Percentiles rank a stretch among this genome's conserved stretches.
phyloP scores from a whole-genome alignment of 495 filamentous ascomycete genomes.

The Achaetomiella virescens region DNA sequence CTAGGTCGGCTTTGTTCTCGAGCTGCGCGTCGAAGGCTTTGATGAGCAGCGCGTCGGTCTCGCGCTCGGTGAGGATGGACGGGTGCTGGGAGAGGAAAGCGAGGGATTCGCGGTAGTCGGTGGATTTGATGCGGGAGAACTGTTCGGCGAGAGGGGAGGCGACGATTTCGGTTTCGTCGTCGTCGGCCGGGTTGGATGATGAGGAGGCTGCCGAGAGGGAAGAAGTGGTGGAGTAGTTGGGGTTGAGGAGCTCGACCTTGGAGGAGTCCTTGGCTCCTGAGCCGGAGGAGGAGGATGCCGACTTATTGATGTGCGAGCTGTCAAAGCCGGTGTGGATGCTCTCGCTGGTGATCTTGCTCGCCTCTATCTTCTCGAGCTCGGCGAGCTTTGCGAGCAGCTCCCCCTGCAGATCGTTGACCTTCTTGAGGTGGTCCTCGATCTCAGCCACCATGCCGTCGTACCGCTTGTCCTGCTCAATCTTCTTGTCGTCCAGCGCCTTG shows the following conservation, averaged over 20 bases:
- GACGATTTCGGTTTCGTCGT: constrained; percentile 64
- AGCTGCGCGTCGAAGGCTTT: constrained; percentile 85
- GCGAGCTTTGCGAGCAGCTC: constrained; percentile 66
- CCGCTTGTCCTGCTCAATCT: constrained; percentile 49
- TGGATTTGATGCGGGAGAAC: constrained; percentile 73
- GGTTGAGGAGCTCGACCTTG: constrained; percentile 78
- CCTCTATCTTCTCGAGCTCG: constrained; percentile 80
- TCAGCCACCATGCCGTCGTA: constrained; percentile 69
- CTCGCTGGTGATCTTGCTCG: constrained; percentile 90
- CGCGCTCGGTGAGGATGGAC: constrained; percentile 71
- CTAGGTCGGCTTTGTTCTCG: constrained; percentile 65
- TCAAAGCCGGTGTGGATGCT: constrained; percentile 87
- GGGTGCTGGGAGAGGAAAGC: constrained; percentile 72
- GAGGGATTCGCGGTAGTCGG: constrained; percentile 65
- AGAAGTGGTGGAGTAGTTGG: constrained; percentile 38
- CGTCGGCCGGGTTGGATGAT: constrained; percentile 26
- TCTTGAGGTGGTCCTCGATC: constrained; percentile 64
- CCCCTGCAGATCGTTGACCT: constrained; percentile 70
- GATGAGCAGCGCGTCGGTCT: constrained; percentile 85
- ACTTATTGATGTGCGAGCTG: constrained; percentile 67
- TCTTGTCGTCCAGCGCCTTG: constrained; percentile 69
- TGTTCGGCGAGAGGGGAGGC: constrained; percentile 67
- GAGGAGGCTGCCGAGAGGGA: constrained; percentile 8
- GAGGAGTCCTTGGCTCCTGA: constrained; percentile 40
- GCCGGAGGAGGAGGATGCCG: constrained; percentile 28